These are phyloP conservation scores for Pyrenochaeta sp. DNA, from an alignment of 2,329 filamentous ascomycete genomes.

Conservation along the genomic window DNA sequence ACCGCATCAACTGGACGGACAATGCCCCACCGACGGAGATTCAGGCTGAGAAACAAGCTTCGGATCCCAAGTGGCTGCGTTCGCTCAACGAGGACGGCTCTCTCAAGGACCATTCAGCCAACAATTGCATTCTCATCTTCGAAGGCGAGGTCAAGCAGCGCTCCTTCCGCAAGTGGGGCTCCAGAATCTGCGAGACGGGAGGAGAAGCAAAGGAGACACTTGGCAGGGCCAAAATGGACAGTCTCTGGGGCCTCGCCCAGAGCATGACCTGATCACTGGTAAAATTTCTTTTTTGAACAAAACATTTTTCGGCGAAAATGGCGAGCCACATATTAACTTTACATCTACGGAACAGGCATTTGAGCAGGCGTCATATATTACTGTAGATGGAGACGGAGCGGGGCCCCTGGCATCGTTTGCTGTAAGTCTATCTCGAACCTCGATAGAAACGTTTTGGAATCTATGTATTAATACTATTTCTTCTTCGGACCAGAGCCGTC, in stretches of 20 bases:
- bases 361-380: too few species aligned
- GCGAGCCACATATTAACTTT: too few species aligned
- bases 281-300: too few species aligned
- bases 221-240: constrained; percentile 86
- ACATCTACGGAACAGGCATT: too few species aligned
- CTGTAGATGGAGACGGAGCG: too few species aligned
- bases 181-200: constrained; percentile 90
- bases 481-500: constrained; percentile 5
- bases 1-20: constrained; percentile 94
- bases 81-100: constrained; percentile 79
- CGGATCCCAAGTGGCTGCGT: constrained; percentile 75
- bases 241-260: constrained; percentile 92
- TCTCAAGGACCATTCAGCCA: constrained; percentile 80
- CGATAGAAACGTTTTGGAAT: constrained; percentile 26
- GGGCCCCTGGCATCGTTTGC: too few species aligned
- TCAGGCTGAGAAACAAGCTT: constrained; percentile 65
- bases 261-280: too few species aligned
- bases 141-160: constrained; percentile 86
- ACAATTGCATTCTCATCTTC: constrained; percentile 85
- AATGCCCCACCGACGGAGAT: constrained; percentile 73
- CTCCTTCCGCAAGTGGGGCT: constrained; percentile 85
- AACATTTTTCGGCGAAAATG: too few species aligned
- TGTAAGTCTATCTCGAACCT: constrained; percentile 29
- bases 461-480: constrained; percentile 21
- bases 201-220: constrained; percentile 84